Conservation (phyloP, 2,329 filamentous ascomycete species). For the Nemania sp. region DNA sequence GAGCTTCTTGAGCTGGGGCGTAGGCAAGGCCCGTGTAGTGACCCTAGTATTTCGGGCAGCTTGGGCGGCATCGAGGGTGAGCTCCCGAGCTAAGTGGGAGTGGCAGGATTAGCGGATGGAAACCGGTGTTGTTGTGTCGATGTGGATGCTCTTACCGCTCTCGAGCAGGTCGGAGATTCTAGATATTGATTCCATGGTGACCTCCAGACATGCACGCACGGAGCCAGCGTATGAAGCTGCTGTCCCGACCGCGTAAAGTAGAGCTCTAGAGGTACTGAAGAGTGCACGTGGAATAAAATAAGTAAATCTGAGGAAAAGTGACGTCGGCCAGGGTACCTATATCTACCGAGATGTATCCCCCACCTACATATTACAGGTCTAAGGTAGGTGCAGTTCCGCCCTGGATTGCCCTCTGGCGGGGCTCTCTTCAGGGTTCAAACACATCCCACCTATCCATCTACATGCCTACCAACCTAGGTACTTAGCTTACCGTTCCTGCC, state of each 20-base stretch:
- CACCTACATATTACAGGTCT: too few relatives aligned
- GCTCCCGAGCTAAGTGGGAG: constrained; percentile 79
- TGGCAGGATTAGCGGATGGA: constrained; percentile 33
- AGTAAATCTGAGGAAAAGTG: constrained; percentile 26
- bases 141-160: constrained; percentile 73
- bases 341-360: not conserved
- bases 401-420: constrained; percentile 23
- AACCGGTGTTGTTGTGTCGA: constrained; percentile 25
- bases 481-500: constrained; percentile 4
- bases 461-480: not conserved
- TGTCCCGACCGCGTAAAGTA: constrained; percentile 36
- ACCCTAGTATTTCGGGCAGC: constrained; percentile 77
- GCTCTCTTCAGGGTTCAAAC: constrained; percentile 4
- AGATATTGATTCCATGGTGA: constrained; percentile 91
- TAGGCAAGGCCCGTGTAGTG: constrained; percentile 74
- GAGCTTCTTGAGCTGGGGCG: constrained; percentile 91
- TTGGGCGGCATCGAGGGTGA: constrained; percentile 96
- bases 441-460: constrained; percentile 12
- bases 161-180: constrained; percentile 94
- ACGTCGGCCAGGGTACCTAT: constrained; percentile 21
- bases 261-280: not conserved
- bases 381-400: constrained; percentile 8
- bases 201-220: constrained; percentile 27
- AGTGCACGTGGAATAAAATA: not conserved
- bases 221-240: constrained; percentile 47